These are phyloP conservation scores for Paramyrothecium roridum DNA, from an alignment of 2,329 filamentous ascomycete species.

Conservation along the genomic window DNA sequence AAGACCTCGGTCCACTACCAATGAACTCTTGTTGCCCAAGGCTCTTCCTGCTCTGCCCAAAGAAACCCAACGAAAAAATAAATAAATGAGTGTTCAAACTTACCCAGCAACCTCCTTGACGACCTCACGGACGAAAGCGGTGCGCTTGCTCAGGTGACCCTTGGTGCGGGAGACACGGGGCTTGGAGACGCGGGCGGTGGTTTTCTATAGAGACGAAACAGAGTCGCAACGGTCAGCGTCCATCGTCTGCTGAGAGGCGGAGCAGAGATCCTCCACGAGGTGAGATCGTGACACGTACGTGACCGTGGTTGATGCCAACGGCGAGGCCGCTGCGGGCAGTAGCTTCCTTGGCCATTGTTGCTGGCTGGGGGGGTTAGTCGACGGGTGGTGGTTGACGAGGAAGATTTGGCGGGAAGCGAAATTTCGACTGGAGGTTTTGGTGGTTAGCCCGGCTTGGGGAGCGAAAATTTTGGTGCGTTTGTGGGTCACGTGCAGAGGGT, in stretches of 20 bases:
- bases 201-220: constrained; percentile 62
- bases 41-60: not conserved
- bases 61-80: constrained; percentile 1
- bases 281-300: constrained; percentile 64
- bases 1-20: no score
- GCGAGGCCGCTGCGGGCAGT: constrained; percentile 56
- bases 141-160: constrained; percentile 95
- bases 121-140: constrained; percentile 93
- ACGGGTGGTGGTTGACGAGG: constrained; percentile 23
- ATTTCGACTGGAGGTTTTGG: constrained; percentile 17
- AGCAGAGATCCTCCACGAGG: constrained; percentile 73
- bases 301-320: constrained; percentile 61
- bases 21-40: not conserved
- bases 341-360: constrained; percentile 58
- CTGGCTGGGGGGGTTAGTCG: constrained; percentile 28
- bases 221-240: constrained; percentile 52
- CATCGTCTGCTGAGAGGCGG: constrained; percentile 51
- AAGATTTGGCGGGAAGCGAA: constrained; percentile 7
- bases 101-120: constrained; percentile 98
- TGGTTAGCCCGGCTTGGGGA: constrained; percentile 6
- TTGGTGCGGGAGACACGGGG: constrained; percentile 81
- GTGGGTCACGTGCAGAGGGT: constrained; percentile 28
- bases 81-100: constrained; percentile 40
- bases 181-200: constrained; percentile 74
- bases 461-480: constrained; percentile 15